A percentile compares a stretch with the other conserved stretches of the same genome.
Conservation (phyloP, 73 alveolate species). For the Paramecium octaurelia region DNA sequence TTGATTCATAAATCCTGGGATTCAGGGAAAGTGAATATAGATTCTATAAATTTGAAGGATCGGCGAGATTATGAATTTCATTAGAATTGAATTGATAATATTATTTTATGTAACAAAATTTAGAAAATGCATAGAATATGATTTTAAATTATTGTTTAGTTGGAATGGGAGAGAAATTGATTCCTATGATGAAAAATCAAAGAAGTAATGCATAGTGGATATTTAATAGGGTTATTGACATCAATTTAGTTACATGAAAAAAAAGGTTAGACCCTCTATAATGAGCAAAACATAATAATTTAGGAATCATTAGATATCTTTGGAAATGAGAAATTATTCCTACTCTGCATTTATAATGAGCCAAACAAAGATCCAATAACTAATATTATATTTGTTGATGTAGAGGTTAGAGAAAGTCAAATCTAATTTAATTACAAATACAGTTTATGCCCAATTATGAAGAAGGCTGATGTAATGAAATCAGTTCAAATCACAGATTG, state of each 20-base stretch:
- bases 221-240: neutral
- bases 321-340: neutral
- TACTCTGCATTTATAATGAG: neutral
- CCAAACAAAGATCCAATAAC: neutral
- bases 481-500: neutral
- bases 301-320: conserved; percentile 2
- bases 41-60: neutral
- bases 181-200: neutral
- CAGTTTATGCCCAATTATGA: neutral
- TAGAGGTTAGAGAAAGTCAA: neutral
- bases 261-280: neutral
- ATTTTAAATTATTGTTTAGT: neutral
- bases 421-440: neutral
- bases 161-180: neutral
- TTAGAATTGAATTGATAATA: neutral
- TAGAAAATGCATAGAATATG: neutral
- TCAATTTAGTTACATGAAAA: neutral
- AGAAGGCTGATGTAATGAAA: neutral
- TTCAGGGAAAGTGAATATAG: neutral
- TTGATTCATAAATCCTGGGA: neutral
- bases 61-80: neutral
- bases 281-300: neutral
- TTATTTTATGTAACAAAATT: conserved; percentile 1
- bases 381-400: neutral
- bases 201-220: neutral